Evolutionary conservation across 2,329 filamentous ascomycete genomes (phyloP), one percentile per base, ranked within the genome.

Genomic region (Aspergillus ibericus): DNA sequence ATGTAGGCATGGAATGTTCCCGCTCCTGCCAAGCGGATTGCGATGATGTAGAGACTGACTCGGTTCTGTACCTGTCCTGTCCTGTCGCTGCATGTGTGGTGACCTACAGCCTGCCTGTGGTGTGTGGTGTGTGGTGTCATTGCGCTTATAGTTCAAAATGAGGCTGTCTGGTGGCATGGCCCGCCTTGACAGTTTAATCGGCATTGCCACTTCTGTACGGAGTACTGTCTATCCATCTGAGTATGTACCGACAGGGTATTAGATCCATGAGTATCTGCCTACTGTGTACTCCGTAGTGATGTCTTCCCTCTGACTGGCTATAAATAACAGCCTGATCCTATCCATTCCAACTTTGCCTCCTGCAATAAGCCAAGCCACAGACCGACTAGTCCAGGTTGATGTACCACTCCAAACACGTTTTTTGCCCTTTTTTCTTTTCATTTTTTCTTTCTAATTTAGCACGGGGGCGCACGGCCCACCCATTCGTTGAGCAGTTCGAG

Each of bases 121-220:
- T n/a, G n/a, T n/a, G n/a, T n/a, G n/a, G n/a, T n/a, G n/a, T n/a
- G n/a, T n/a, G n/a, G 16, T 36, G 52, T 34, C 40, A 47, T 47
- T 55, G 52, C 27, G 52, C 29, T 55, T 55, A 55, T 55, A 47
- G 52, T 55, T 57, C 47, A 51, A 36, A 57, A 57, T 57, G 55
- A 57, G 55, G 55, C 55, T 51, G 55, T 51, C 27, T 16, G 38
- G 38, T 25, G 35, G 40, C 35, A 27, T 53, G 15, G 12, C 16
- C 38, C 27, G 15, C 36, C 52, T 32, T 7, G 16, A 16, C 18
- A 20, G 16, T 18, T 15, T 40, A 18, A 22, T 27, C n/a, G 44
- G 22, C 44, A 48, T 47, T 47, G 42, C 42, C 42, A 47, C 25
- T 47, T n/a, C n/a, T n/a, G n/a, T n/a, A n/a, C n/a, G n/a, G n/a